phyloP scores from a whole-genome alignment of 768 basidiomycete genomes.

The Collybiopsis confluens region DNA sequence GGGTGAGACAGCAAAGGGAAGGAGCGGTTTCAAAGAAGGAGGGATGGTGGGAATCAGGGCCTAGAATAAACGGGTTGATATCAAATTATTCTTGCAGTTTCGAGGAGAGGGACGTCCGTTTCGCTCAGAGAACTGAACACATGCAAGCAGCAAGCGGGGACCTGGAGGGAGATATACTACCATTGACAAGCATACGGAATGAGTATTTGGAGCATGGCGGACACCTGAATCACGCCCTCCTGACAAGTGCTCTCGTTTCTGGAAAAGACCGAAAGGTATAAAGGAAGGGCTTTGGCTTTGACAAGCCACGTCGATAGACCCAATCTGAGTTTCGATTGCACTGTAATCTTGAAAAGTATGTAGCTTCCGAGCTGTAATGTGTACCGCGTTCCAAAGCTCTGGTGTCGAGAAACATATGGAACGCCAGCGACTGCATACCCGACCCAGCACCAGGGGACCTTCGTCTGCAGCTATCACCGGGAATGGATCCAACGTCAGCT shows the following conservation, averaged over 20 bases:
- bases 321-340: not conserved
- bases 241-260: not conserved
- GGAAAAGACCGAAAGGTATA: not conserved
- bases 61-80: not conserved
- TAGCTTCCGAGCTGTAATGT: not conserved
- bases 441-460: not conserved
- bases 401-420: not conserved
- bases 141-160: not conserved
- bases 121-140: not conserved
- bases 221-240: not conserved
- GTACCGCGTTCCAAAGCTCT: constrained; percentile 4
- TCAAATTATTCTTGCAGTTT: not conserved
- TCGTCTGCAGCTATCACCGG: not conserved
- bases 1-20: not conserved
- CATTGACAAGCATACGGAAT: not conserved
- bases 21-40: not conserved
- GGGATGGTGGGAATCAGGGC: not conserved
- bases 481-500: not conserved
- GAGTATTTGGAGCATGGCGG: not conserved
- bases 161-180: constrained; percentile 1
- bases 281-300: not conserved
- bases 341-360: not conserved
- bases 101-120: not conserved
- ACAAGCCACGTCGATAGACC: not conserved
- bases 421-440: constrained; percentile 5